Evolutionary conservation across 805 yeast genomes (phyloP), one percentile per base, ranked within the genome.

Genomic region (Kurtzmaniella fragi): DNA sequence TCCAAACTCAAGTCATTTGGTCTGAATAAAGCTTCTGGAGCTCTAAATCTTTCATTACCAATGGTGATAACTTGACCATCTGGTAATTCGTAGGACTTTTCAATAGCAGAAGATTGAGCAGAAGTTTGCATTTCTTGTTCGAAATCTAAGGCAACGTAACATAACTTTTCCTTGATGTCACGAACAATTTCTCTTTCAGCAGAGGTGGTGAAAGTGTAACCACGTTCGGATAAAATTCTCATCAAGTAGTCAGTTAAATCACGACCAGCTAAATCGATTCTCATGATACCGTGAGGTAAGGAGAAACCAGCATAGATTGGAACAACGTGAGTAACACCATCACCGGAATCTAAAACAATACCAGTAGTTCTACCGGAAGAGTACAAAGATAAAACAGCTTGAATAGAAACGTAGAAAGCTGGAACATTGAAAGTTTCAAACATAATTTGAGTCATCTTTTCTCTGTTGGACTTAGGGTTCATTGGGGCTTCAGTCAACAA

Each of bases 341-440:
- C 99, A 83, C 99, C 99, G 52, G 97, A 90, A 78, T 91, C 99
- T 70, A 93, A 82, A 53, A 93, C 99, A 62, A 91, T 90, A 88
- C 99, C 99, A 54, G 99, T 93, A 61, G 98, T 95, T 85, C 98
- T 91, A 80, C 99, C 99, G 52, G 98, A 90, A 42, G 99, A 89
- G 80, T 93, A 93, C 66, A 93, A 80, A 43, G 99, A 93, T 67
- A 93, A 81, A 46, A 91, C 97, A 60, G 99, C 98, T 78, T 91
- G 99, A 67, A 93, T 91, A 59, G 95, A 83, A 56, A 93, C 97
- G 84, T 93, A 93, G 78, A 93, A 90, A 46, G 99, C 99, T 63
- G 99, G 99, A 53, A 90, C 97, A 73, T 91, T 91, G 82, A 93
- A 93, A 54, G 98, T 93, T 81, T 93, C 99, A 67, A 93, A 93